A percentile compares a stretch with the other conserved stretches of the same genome.
These are phyloP conservation scores for Mucor velutinosus DNA, from an alignment of 371 early-diverging fungal species.

Conservation along the genomic window DNA sequence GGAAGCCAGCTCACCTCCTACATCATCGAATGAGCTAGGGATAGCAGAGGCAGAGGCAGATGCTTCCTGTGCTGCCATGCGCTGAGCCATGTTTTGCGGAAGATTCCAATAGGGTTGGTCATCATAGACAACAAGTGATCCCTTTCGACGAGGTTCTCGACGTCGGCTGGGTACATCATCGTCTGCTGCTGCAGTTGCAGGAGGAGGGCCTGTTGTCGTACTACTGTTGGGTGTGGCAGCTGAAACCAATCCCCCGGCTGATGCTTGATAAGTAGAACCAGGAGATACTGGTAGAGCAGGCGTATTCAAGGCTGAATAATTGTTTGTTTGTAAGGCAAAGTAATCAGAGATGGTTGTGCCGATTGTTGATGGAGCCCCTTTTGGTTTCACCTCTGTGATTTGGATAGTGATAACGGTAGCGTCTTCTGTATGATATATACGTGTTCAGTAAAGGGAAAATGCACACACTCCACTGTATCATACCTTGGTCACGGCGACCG, in stretches of 20 bases:
- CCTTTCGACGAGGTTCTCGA: slow-evolving; percentile 49
- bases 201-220: slow-evolving; percentile 23
- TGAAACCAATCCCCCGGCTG: background rate
- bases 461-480: background rate
- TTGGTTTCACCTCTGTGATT: slow-evolving; percentile 30
- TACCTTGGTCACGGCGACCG: slow-evolving; percentile 36
- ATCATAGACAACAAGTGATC: slow-evolving; percentile 68
- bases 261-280: background rate
- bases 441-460: background rate
- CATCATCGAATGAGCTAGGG: slow-evolving; percentile 21
- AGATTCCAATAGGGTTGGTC: slow-evolving; percentile 51
- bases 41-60: slow-evolving; percentile 29
- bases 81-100: slow-evolving; percentile 25
- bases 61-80: slow-evolving; percentile 25
- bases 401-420: slow-evolving; percentile 45
- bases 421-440: slow-evolving; percentile 12
- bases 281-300: slow-evolving; percentile 3
- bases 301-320: slow-evolving; percentile 37
- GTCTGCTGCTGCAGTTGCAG: slow-evolving; percentile 24
- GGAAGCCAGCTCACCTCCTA: slow-evolving; percentile 26
- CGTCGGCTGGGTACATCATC: slow-evolving; percentile 29
- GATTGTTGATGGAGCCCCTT: slow-evolving; percentile 27
- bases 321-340: slow-evolving; percentile 23
- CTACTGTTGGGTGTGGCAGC: background rate
- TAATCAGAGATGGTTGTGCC: slow-evolving; percentile 27